Base-by-base conservation (phyloP, 129 eudicot genomes). In the Ambrosia trifida region DNA sequence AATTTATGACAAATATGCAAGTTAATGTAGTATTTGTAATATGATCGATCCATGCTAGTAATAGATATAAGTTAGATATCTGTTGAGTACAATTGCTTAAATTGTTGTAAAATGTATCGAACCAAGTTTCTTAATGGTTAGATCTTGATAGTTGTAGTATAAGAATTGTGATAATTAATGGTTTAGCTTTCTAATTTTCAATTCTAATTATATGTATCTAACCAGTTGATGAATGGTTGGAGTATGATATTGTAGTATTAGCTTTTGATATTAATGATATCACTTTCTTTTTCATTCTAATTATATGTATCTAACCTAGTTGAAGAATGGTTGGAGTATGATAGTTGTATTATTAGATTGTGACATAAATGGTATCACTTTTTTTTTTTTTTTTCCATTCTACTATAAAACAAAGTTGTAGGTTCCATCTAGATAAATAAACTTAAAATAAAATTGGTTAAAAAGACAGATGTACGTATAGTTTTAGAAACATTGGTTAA, bases 211-310 rank as follows among this genome's bases (percentile, higher is more conserved):
- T 12, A 69, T 49, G 45, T 61, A 69, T 69, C 52, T 68, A 61
- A 49, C 70, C 81, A 77, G 58, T 69, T 61, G 59, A n/a, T 57
- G 59, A 77, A 33, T 49, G 71, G 64, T 61, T 77, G 49, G 70
- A 69, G 20, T 49, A 51, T 69, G 47, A 28, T 46, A 19, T 16
- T 31, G 36, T 60, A 35, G 64, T 58, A 44, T 46, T 54, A 43
- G 57, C 28, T 64, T 19, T 12, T 64, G 40, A 65, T 5, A 47
- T 11, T 46, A 1, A 14, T 64, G 66, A 18, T 74, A 51, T 24
- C 11, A 32, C 24, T 52, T 74, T 44, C 19, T 12, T 28, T 57
- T 58, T 19, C 18, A 12, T 56, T 65, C 50, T 35, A 7, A 19
- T 5, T 65, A 44, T 18, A 2, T 57, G 40, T 57, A 68, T 67